A percentile compares a stretch with the other conserved stretches of the same genome.
Evolutionary conservation across 257 asterid genomes (phyloP).

Genomic region (Thymus mandschuricus): DNA sequence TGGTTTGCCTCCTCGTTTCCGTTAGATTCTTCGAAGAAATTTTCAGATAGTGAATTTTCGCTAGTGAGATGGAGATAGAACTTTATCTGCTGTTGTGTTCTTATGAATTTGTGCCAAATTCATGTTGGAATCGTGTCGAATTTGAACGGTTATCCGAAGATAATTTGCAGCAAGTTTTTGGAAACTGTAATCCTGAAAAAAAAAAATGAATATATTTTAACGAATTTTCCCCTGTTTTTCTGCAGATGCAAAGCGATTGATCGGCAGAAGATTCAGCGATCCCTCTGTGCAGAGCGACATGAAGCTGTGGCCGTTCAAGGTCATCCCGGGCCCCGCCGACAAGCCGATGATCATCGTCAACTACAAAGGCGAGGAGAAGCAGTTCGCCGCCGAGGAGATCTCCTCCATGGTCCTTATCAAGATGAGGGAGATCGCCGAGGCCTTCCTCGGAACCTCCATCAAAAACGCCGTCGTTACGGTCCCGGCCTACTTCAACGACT

Average conservation of each 20-base stretch:
- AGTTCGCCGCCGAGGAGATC: conserved; percentile 44
- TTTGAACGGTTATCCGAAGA: background rate
- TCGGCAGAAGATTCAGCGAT: conserved; percentile 46
- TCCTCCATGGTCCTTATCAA: conserved; percentile 48
- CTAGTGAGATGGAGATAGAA: background rate
- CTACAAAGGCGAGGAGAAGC: conserved; percentile 51
- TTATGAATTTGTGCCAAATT: too few relatives aligned
- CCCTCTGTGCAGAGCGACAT: conserved; percentile 47
- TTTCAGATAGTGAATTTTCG: background rate
- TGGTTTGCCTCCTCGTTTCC: background rate
- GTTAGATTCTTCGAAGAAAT: background rate
- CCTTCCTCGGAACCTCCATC: conserved; percentile 35
- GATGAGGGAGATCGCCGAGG: conserved; percentile 48
- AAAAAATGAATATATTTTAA: too few relatives aligned
- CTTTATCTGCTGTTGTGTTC: too few relatives aligned
- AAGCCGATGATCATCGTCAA: conserved; percentile 45
- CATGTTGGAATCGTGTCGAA: too few relatives aligned
- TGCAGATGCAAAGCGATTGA: conserved; percentile 47
- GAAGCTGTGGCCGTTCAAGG: conserved; percentile 52
- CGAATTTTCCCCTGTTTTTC: background rate
- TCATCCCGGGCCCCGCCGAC: conserved; percentile 39
- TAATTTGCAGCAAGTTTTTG: background rate
- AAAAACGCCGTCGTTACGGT: conserved; percentile 48
- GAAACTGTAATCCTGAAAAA: background rate
- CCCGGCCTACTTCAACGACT: conserved; percentile 50